Conservation (phyloP, 179 eudicot species). For the Nepenthes alata region DNA sequence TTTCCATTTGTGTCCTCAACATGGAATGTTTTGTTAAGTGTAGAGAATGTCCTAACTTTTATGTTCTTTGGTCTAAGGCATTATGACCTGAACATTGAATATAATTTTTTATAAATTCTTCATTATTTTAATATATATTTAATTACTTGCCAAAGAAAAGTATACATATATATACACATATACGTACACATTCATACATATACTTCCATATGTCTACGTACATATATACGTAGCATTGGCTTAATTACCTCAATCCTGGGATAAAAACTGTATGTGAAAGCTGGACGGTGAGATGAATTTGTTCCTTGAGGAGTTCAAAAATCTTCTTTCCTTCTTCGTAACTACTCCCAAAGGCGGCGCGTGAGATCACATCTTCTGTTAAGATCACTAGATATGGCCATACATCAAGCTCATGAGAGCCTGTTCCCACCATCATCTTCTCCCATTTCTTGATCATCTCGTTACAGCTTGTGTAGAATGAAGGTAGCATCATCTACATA, state of each 20-base stretch:
- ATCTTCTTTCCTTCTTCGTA: constrained; percentile 35
- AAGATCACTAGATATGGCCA: constrained; percentile 26
- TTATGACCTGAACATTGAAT: too few relatives aligned
- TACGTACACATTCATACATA: too few relatives aligned
- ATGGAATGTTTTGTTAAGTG: too few relatives aligned
- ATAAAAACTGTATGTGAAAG: constrained; percentile 20
- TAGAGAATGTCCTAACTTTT: too few relatives aligned
- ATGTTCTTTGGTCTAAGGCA: too few relatives aligned
- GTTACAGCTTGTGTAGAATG: constrained; percentile 21
- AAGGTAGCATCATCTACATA: constrained; percentile 41
- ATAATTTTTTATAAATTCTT: too few relatives aligned
- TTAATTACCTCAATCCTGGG: constrained; percentile 50
- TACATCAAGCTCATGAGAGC: constrained; percentile 41
- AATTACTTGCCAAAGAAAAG: too few relatives aligned
- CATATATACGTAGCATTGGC: neutral
- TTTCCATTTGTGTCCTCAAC: too few relatives aligned
- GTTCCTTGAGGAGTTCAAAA: constrained; percentile 42
- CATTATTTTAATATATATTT: too few relatives aligned
- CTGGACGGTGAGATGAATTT: constrained; percentile 16
- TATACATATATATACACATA: too few relatives aligned
- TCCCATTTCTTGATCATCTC: constrained; percentile 48
- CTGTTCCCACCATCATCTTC: constrained; percentile 7
- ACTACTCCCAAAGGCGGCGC: constrained; percentile 57
- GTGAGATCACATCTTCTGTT: constrained; percentile 41
- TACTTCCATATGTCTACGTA: neutral